phyloP scores from a whole-genome alignment of 176 grass and related monocot genomes.

The Cenchrus fungigraminus region DNA sequence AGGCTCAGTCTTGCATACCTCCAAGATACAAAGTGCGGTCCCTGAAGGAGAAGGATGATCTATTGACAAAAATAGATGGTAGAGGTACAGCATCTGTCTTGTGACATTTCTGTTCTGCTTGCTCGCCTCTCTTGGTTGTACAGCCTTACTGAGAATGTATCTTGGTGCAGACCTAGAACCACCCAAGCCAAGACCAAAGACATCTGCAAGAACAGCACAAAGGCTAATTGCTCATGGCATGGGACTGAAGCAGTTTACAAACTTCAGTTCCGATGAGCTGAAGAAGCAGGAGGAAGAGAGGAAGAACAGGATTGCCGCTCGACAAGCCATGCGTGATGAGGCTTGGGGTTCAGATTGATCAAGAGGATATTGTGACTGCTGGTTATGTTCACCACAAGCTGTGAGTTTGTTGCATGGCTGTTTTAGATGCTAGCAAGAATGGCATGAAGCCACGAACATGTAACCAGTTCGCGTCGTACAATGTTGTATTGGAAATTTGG shows the following conservation, averaged over 20 bases:
- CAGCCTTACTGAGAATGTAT: background rate
- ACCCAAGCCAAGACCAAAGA: constrained; percentile 77
- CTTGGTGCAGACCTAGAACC: constrained; percentile 77
- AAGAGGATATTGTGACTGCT: background rate
- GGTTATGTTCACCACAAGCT: background rate
- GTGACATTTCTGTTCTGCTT: background rate
- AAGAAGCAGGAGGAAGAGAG: constrained; percentile 83
- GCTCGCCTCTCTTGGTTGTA: background rate
- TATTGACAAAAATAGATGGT: constrained; percentile 60
- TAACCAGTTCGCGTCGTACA: background rate
- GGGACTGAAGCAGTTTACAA: constrained; percentile 66
- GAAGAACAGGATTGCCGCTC: constrained; percentile 62
- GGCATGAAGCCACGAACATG: background rate
- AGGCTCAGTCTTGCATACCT: constrained; percentile 58
- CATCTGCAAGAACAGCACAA: constrained; percentile 75
- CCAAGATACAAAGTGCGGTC: constrained; percentile 66
- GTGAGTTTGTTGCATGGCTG: background rate
- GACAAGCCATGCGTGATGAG: constrained; percentile 67
- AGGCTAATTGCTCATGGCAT: constrained; percentile 85
- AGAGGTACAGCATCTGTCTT: constrained; percentile 54
- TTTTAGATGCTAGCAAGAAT: background rate
- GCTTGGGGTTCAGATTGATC: constrained; percentile 88
- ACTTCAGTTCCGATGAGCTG: constrained; percentile 48
- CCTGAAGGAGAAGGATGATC: constrained; percentile 62
- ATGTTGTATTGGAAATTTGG: background rate